Evolutionary conservation across 1,139 yeast species (phyloP), one percentile per base, ranked within the genome.

Genomic region (Meyerozyma carpophila): DNA sequence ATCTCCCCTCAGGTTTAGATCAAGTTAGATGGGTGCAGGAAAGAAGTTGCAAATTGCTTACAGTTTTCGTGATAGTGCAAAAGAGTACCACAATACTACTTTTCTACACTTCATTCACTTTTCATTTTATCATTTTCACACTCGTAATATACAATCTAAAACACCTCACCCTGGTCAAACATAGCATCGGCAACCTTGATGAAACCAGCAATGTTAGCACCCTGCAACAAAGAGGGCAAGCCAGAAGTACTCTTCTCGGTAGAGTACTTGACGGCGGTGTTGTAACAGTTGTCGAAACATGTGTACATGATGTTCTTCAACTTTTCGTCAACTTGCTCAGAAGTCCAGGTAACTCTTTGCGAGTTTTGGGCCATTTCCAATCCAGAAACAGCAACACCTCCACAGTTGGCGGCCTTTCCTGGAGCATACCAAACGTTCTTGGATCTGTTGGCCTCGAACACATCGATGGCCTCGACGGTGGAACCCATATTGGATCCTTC

Each of bases 401-500:
- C 98, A 76, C 95, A 86, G 82, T 93, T 93, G 63, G 98, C 94
- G 59, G 97, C 97, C 81, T 93, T 93, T 73, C 98, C 98, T 66
- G 97, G 97, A 60, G 96, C 98, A 73, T 91, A 91, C 98, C 98
- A 93, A 68, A 90, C 88, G 54, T 84, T 77, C 57, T 79, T 66
- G 39, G 27, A 20, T 77, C 97, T 86, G 70, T 81, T 82, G 59
- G 85, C 85, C 80, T 93, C 98, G 57, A 91, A 91, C 50, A 87
- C 90, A 54, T 84, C 90, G 58, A 93, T 89, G 57, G 98, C 98
- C 69, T 91, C 98, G 71, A 85, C 85, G 58, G 97, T 91, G 57
- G 96, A 91, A 65, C 98, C 98, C 98, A 93, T 93, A 77, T 93
- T 93, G 63, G 98, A 93, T 66, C 98, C 98, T 79, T 93, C 98